These are phyloP conservation scores for Malus sieversii DNA, from an alignment of 306 rosid species.

Conservation along the genomic window DNA sequence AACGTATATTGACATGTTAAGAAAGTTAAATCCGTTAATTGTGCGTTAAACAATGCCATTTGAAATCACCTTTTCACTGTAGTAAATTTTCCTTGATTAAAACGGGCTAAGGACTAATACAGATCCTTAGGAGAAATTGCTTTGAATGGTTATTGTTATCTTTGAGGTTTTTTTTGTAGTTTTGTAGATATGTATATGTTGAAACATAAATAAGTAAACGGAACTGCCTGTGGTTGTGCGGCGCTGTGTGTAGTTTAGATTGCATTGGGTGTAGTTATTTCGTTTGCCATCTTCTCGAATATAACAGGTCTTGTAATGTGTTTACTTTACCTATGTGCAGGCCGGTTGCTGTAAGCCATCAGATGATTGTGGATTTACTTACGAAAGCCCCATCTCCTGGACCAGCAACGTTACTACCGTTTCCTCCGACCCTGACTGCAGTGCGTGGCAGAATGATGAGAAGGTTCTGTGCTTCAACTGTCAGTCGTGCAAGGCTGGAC, in stretches of 20 bases:
- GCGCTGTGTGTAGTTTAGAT: background rate
- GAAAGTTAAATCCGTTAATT: background rate
- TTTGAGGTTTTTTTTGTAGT: background rate
- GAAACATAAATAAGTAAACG: too few species aligned
- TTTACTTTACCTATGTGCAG: constrained; percentile 31
- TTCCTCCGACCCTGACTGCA: constrained; percentile 37
- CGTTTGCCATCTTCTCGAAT: background rate
- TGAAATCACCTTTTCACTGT: background rate
- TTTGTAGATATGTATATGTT: background rate
- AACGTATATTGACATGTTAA: background rate
- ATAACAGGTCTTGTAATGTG: background rate
- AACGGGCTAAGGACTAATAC: background rate
- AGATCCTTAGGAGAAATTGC: background rate
- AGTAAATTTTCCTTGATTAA: background rate
- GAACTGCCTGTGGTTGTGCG: too few species aligned
- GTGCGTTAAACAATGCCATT: background rate
- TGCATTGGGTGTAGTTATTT: background rate
- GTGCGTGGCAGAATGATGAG: constrained; percentile 38
- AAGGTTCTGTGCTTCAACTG: constrained; percentile 56
- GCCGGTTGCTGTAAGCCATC: constrained; percentile 90
- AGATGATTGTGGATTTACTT: constrained; percentile 34
- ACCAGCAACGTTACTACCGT: background rate
- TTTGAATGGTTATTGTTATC: background rate
- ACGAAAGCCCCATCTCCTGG: constrained; percentile 42
- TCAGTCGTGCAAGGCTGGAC: constrained; percentile 77